Evolutionary conservation across 2,329 filamentous ascomycete genomes (phyloP).

Genomic region (Colletotrichum chrysophilum): DNA sequence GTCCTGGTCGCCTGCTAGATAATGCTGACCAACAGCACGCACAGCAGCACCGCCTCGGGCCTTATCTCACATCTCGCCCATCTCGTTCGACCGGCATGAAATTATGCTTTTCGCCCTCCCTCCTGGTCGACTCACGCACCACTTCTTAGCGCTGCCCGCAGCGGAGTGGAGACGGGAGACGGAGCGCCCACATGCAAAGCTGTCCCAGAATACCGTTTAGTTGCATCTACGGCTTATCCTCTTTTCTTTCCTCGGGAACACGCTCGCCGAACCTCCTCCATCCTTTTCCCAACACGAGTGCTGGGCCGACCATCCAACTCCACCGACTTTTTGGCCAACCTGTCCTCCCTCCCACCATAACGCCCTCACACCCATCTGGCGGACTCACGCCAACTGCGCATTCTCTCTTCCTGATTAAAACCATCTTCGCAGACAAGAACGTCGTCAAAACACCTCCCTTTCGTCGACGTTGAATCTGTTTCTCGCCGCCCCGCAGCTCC

Average conservation of each 20-base stretch:
- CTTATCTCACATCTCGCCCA: conserved; percentile 9
- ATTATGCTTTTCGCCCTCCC: conserved; percentile 5
- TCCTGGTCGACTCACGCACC: conserved; percentile 11
- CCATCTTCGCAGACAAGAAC: not conserved
- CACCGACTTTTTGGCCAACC: conserved; percentile 17
- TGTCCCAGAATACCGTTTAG: not conserved
- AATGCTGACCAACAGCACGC: not conserved
- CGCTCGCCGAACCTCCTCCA: conserved; percentile 5
- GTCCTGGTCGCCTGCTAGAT: not conserved
- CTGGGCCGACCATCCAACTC: conserved; percentile 15
- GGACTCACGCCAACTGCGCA: not conserved
- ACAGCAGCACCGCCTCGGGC: not conserved
- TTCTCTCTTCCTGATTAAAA: not conserved
- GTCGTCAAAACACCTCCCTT: conserved; percentile 12
- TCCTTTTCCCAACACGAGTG: conserved; percentile 16
- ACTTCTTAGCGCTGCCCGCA: conserved; percentile 6
- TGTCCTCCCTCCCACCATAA: conserved; percentile 1
- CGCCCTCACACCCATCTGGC: not conserved
- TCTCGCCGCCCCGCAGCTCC: conserved; percentile 17
- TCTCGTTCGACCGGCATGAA: conserved; percentile 3
- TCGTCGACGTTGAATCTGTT: conserved; percentile 17
- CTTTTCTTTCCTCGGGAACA: conserved; percentile 1
- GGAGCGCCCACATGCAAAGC: conserved; percentile 4
- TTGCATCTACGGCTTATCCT: conserved; percentile 17
- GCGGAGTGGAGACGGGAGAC: not conserved